Evolutionary conservation across 306 rosid genomes (phyloP), one percentile per base, ranked within the genome.

Genomic region (Fagus sylvatica): DNA sequence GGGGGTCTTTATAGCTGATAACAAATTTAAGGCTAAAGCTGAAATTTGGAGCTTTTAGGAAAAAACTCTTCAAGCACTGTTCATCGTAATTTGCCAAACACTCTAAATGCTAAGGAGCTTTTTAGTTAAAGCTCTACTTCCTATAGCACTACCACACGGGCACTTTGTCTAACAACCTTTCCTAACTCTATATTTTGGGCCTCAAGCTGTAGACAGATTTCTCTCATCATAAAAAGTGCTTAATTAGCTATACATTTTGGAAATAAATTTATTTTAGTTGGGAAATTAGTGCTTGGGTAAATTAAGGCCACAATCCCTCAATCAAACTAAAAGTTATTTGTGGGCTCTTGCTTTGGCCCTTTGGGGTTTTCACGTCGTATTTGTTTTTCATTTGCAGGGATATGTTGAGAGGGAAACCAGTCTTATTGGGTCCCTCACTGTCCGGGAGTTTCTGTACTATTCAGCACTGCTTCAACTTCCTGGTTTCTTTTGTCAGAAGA

Each of bases 381-480:
- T 34, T 66, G 40, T 70, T 75, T 79, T 81, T 69, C 53, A 57
- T 60, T 85, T 86, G 72, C 83, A 96, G 99, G 99, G 99, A 62
- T 96, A 87, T 75, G 99, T 96, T 39, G 98, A 91, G 85, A 90
- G 97, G 84, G 93, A 96, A 77, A 90, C 92, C 17, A 83, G 91
- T 84, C 87, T 93, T 78, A 96, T 96, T 73, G 97, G 99, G 78
- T 93, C 99, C 69, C 97, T 96, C 74, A 96, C 99, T 15, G 99
- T 96, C 60, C 90, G 94, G 64, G 99, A 96, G 81, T 93, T 86
- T 84, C 92, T 96, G 48, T 96, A 88, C 78, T 96, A 96, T 84
- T 93, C 99, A 3, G 98, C 99, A 4, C 78, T 93, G 51, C 98
- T 96, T 75, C 98, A 91, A 85, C 96, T 93, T 75, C 98, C 96